Evolutionary conservation across 768 basidiomycete genomes (phyloP).

Genomic region (Lyophyllum atratum): DNA sequence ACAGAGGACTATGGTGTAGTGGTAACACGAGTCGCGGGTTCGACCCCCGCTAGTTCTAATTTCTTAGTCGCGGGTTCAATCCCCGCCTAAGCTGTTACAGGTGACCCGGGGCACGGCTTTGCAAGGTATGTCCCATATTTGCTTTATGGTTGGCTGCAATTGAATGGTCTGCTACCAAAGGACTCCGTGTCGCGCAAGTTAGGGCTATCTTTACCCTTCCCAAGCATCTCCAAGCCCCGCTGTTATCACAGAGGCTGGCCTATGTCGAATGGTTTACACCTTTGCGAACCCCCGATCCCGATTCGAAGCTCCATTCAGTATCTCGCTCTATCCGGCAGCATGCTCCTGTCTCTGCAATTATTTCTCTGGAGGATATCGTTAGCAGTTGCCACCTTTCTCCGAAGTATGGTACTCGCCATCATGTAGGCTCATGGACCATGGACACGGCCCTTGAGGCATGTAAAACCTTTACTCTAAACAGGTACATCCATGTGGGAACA

Average conservation of each 20-base stretch:
- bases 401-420: neutral
- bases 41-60: too few species aligned
- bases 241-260: neutral
- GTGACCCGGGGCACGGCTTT: too few species aligned
- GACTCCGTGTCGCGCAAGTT: neutral
- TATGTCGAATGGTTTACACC: conserved; percentile 21
- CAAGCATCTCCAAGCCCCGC: neutral
- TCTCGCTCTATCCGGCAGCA: neutral
- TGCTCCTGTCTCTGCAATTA: neutral
- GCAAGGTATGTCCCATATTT: too few species aligned
- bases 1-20: too few species aligned
- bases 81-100: too few species aligned
- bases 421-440: neutral
- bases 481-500: conserved; percentile 1
- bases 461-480: conserved; percentile 2
- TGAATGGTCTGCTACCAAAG: neutral
- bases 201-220: neutral
- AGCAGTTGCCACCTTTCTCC: conserved; percentile 3
- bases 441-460: neutral
- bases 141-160: neutral
- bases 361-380: conserved; percentile 2
- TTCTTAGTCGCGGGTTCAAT: too few species aligned
- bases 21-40: too few species aligned
- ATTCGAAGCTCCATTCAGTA: conserved; percentile 9
- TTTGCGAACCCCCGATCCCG: conserved; percentile 10